phyloP scores from a whole-genome alignment of 129 eudicot species.

The Apium graveolens region DNA sequence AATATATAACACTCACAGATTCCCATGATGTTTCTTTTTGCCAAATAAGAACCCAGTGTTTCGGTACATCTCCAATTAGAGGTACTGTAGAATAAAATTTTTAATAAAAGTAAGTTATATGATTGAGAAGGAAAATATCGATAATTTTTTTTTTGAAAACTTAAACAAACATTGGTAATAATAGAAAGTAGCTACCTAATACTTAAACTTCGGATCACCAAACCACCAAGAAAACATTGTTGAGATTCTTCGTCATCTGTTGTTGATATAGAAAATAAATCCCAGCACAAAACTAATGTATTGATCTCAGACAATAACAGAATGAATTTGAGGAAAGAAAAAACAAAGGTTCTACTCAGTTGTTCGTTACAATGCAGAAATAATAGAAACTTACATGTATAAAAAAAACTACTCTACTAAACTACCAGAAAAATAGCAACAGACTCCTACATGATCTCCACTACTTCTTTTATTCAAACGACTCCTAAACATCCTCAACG shows the following conservation, averaged over 20 bases:
- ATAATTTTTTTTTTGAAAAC: neutral
- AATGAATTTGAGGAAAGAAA: too few relatives aligned
- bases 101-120: constrained; percentile 6
- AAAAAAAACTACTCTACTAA: too few relatives aligned
- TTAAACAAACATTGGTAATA: neutral
- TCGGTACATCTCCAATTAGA: constrained; percentile 85
- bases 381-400: too few relatives aligned
- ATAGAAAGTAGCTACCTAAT: constrained; percentile 45
- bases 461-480: too few relatives aligned
- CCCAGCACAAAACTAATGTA: too few relatives aligned
- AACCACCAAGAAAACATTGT: constrained; percentile 81
- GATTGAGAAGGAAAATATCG: neutral
- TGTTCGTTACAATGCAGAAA: too few relatives aligned
- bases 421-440: too few relatives aligned
- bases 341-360: too few relatives aligned
- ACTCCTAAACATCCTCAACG: too few relatives aligned
- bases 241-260: constrained; percentile 95
- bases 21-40: constrained; percentile 93
- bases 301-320: too few relatives aligned
- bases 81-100: constrained; percentile 32
- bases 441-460: too few relatives aligned
- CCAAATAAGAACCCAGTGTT: constrained; percentile 80
- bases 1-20: constrained; percentile 53
- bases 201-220: constrained; percentile 88
- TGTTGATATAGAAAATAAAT: too few relatives aligned